Percentiles rank a stretch among this genome's conserved stretches.
These are phyloP conservation scores for Aspergillus spinulosporus DNA, from an alignment of 2,329 filamentous ascomycete genomes.

Conservation along the genomic window DNA sequence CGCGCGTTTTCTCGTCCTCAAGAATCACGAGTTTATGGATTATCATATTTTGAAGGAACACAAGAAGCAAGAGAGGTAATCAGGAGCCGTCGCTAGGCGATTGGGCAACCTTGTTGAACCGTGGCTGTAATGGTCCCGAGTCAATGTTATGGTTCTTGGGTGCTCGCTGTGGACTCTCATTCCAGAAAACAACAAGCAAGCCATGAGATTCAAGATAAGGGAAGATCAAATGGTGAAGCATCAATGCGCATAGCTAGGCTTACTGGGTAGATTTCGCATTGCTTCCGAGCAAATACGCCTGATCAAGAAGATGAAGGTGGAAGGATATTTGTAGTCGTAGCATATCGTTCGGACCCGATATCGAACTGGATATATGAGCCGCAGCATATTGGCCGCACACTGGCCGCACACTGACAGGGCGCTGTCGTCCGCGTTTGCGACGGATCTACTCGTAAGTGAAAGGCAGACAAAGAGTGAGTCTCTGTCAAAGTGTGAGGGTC, in stretches of 20 bases:
- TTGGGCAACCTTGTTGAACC: not conserved
- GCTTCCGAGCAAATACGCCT: not conserved
- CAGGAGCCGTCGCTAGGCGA: not conserved
- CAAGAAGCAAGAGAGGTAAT: not conserved
- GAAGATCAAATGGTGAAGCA: not conserved
- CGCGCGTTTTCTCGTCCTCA: not conserved
- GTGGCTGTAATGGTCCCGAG: not conserved
- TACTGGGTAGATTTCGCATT: not conserved
- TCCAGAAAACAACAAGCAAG: not conserved
- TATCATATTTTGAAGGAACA: not conserved
- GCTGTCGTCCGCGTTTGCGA: not conserved
- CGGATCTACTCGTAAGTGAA: not conserved
- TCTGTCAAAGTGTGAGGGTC: not conserved
- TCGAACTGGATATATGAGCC: not conserved
- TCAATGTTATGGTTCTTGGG: not conserved
- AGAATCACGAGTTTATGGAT: not conserved
- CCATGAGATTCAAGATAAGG: not conserved
- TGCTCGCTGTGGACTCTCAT: not conserved
- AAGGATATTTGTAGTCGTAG: not conserved
- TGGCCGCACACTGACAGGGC: not conserved
- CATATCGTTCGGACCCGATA: not conserved
- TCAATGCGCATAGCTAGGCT: not conserved
- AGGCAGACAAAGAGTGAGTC: not conserved
- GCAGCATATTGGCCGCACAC: not conserved
- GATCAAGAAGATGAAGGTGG: not conserved